Evolutionary conservation across 805 yeast species (phyloP), one percentile per base, ranked within the genome.

Genomic region (Ogataea ramenticola): DNA sequence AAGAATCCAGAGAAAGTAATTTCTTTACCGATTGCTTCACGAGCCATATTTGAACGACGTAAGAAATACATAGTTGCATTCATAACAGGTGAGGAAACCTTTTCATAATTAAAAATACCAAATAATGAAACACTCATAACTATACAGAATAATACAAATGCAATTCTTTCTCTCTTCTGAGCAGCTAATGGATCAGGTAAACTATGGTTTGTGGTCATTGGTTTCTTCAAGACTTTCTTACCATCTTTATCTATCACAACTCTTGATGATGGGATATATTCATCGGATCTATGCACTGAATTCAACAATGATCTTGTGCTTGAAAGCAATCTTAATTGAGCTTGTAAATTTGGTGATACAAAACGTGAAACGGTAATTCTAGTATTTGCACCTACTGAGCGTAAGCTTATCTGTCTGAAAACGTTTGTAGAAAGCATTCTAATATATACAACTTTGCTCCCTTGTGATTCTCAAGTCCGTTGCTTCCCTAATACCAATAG

Each of bases 31-130:
- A 91, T 66, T 2, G 66, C 57, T 21, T 75, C 77, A 43, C 78
- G 71, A 11, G 89, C 89, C 37, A 65, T 49, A 10, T 74, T 70
- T 1, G 91, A 82, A 57, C 96, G 73, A 58, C 99, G 77, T 53
- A 91, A 66, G 49, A 87, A 84, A 62, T 87, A 89, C 61, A 93
- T 68, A 4, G 96, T 84, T 7, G 96, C 90, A 35, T 84, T 77
- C 54, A 91, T 84, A 46, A 91, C 76, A 1, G 98, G 97, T 14
- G 96, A 86, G 38, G 85, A 80, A 17, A 89, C 80, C 61, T 89
- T 90, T 61, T 93, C 99, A 65, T 91, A 90, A 69, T 93, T 90
- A 75, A 91, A 82, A 55, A 91, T 86, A 27, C 86, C 74, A 27
- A 74, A 68, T 40, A 83, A 64, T 1, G 82, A 65, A 4, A 71